Evolutionary conservation across 2,329 filamentous ascomycete genomes (phyloP).

Genomic region (Anthostomella pinea): DNA sequence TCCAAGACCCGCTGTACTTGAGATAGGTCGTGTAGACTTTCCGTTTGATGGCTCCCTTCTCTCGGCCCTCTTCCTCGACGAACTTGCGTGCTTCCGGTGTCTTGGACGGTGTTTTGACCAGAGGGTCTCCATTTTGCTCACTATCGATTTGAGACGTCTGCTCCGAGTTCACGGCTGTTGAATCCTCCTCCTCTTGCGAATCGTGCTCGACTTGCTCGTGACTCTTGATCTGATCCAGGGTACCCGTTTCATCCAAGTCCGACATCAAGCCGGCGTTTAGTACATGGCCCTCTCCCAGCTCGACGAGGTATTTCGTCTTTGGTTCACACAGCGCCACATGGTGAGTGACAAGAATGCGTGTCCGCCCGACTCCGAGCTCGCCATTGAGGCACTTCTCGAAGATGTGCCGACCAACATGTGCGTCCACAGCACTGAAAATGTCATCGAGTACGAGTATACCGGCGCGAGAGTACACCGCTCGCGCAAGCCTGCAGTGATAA

Average conservation of each 20-base stretch:
- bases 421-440: slow-evolving; percentile 80
- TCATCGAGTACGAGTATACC: slow-evolving; percentile 78
- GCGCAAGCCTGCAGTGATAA: slow-evolving; percentile 51
- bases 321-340: slow-evolving; percentile 70
- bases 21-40: slow-evolving; percentile 68
- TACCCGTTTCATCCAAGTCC: slow-evolving; percentile 59
- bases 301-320: slow-evolving; percentile 70
- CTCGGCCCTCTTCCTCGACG: slow-evolving; percentile 70
- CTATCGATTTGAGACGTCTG: slow-evolving; percentile 42
- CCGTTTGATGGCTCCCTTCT: slow-evolving; percentile 66
- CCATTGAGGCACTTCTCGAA: slow-evolving; percentile 74
- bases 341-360: slow-evolving; percentile 77
- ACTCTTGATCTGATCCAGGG: slow-evolving; percentile 54
- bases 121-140: slow-evolving; percentile 36
- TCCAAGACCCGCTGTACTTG: slow-evolving; percentile 59
- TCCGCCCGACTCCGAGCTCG: slow-evolving; percentile 65
- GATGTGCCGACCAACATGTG: slow-evolving; percentile 75
- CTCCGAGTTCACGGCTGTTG: slow-evolving; percentile 55
- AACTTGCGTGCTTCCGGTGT: slow-evolving; percentile 60
- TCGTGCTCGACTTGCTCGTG: slow-evolving; percentile 49
- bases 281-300: slow-evolving; percentile 66
- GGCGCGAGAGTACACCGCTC: slow-evolving; percentile 76
- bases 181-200: slow-evolving; percentile 46
- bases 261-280: slow-evolving; percentile 62
- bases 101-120: slow-evolving; percentile 51